Base-by-base conservation (phyloP, 2,329 filamentous ascomycete genomes). In the Fusarium secorum region DNA sequence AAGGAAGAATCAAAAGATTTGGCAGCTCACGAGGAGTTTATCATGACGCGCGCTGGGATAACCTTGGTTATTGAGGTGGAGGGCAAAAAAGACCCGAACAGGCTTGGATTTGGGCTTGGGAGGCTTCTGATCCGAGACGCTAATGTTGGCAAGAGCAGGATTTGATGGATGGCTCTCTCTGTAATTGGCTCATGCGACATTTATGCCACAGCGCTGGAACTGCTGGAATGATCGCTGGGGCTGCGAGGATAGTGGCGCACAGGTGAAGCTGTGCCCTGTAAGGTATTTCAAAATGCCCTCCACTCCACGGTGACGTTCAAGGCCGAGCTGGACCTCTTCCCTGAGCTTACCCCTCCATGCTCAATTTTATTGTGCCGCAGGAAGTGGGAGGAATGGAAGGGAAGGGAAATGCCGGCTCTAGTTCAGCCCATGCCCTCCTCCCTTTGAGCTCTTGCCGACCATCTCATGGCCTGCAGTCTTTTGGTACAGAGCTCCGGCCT, bases 11-110 rank as follows among this genome's bases (percentile, higher is more conserved):
- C 51, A 68, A 76, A 66, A 72, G 67, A 74, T 70, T 72, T 74
- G 73, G 62, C 42, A 51, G 64, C 56, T 72, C 68, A 70, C 70
- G 67, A 74, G 66, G 73, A 75, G 68, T 73, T 74, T 70, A 65
- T 72, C 71, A 76, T 76, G 74, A 76, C 74, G 74, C 70, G 71
- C 74, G 64, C 74, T 58, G 72, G 74, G 72, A 72, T 73, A 73
- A 73, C 73, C 71, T 74, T 74, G 73, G 73, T 39, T 72, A 57
- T 74, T 58, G 55, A 61, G 56, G 46, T 55, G 56, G 56, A 60
- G 51, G 53, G 68, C 48, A 56, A 72, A 72, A 62, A 72, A 66
- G 58, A 63, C 59, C 59, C 49, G 54, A 66, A 57, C 46, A 53
- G 54, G 64, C 55, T 66, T 66, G 62, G 54, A 60, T 33, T 59